Base-by-base conservation (phyloP, 345 rosid species). In the Eutrema heterophyllum region DNA sequence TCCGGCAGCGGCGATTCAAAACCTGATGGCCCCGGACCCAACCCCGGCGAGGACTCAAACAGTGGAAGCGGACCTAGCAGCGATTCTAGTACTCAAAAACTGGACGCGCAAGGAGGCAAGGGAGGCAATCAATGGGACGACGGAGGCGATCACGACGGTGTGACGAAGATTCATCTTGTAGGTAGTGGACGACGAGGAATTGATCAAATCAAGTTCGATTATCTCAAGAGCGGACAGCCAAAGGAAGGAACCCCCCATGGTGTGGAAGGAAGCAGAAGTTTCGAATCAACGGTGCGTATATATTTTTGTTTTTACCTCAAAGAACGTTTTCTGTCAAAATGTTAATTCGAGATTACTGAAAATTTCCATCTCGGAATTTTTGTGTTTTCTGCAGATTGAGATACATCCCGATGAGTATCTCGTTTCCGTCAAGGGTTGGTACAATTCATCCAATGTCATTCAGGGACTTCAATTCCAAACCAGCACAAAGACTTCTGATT, bases 71-170 rank as follows among this genome's bases (percentile, higher is more conserved):
- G 44, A 27, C 7, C 52, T 3, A 63, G 18, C 53, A 59, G 5
- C 5, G 27, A 11, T 56, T 71, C 62, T 12, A 41, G 32, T 51
- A 63, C 58, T 7, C 7, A 55, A 15, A 65, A 66, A 7, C 7
- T 75, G 21, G 74, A 62, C 48, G 44, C 64, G 44, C 65, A 68
- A 43, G 79, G 70, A 43, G 74, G 74, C 0, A 40, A 75, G 11
- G 74, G 43, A 68, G 80, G 76, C 9, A 71, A 18, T 27, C 51
- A 56, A 18, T 77, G 80, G 80, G 76, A 77, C 49, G 76, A 77
- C 7, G 80, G 80, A 8, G 44, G 71, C 0, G 55, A 75, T 32
- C 50, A 69, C 8, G 66, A 69, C 3, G 65, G 71, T 44, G 80
- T 76, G 24, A 46, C 4, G 0, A 69, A 70, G 70, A 70, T 76